Base-by-base conservation (phyloP, 352 stramenopile species). In the Pythium vanterpoolii region DNA sequence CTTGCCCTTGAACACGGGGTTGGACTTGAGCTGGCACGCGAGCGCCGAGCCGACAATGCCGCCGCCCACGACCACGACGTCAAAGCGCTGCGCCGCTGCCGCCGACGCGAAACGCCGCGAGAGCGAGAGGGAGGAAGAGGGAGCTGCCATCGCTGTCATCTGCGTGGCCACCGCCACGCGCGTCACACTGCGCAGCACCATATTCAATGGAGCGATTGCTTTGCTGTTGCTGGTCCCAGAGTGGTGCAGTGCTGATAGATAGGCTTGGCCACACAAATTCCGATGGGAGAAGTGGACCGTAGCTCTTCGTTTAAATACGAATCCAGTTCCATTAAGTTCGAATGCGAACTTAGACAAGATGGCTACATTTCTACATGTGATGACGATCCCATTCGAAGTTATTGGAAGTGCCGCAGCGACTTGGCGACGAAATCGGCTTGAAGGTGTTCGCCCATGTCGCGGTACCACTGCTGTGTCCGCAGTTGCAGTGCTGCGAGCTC, bases 1-100 rank as follows among this genome's bases (percentile, higher is more conserved):
- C 73, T 92, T 91, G 68, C 80, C 81, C 53, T 84, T 82, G 66
- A 94, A 90, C 57, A 88, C 56, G 0, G 83, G 80, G 64, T 79
- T 75, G 56, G 73, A 78, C 71, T 91, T 90, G 63, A 96, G 71
- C 65, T 87, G 74, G 57, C 85, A 93, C 39, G 87, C 87, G 34
- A 95, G 64, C 53, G 85, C 76, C 21, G 78, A 89, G 52, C 87
- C 87, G 49, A 94, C 82, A 49, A 96, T 83, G 60, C 87, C 87
- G 51, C 85, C 87, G 45, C 87, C 87, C 23, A 94, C 83, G 45
- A 96, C 76, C 23, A 94, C 57, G 28, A 95, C 85, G 55, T 96
- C 87, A 59, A 84, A 92, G 67, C 79, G 81, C 51, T 69, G 60
- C 26, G 49, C 33, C 13, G 63, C 39, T 0, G 56, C 47, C 11